Percentiles rank a stretch among this genome's conserved stretches.
Conservation (phyloP, 768 basidiomycete genomes). For the Suillus weaverae region DNA sequence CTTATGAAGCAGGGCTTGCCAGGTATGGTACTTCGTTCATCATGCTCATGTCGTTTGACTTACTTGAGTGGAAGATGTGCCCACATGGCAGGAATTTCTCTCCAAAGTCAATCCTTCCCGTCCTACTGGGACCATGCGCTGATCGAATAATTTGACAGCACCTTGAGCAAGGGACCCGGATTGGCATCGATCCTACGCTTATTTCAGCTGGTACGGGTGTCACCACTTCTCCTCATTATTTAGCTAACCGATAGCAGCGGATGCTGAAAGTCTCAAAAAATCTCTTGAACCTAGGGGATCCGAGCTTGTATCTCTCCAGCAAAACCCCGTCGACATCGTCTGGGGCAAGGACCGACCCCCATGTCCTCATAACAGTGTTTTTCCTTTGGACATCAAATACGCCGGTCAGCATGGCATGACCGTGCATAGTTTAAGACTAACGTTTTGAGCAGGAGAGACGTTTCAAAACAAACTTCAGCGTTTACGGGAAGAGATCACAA, state of each 20-base stretch:
- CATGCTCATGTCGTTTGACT: slow-evolving; percentile 16
- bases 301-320: slow-evolving; percentile 58
- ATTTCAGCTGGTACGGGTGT: slow-evolving; percentile 55
- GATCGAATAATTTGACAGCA: slow-evolving; percentile 40
- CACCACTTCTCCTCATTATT: background rate
- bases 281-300: slow-evolving; percentile 56
- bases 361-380: slow-evolving; percentile 66
- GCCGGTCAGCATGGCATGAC: slow-evolving; percentile 46
- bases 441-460: slow-evolving; percentile 48
- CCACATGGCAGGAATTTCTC: slow-evolving; percentile 88
- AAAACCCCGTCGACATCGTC: slow-evolving; percentile 78
- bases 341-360: slow-evolving; percentile 71
- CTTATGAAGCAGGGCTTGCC: slow-evolving; percentile 91
- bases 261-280: slow-evolving; percentile 63
- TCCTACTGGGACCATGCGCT: slow-evolving; percentile 5
- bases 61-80: slow-evolving; percentile 57
- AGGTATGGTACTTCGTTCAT: slow-evolving; percentile 41
- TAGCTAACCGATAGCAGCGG: slow-evolving; percentile 40
- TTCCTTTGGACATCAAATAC: slow-evolving; percentile 72
- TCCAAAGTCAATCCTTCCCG: slow-evolving; percentile 50
- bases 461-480: slow-evolving; percentile 65
- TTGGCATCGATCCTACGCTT: slow-evolving; percentile 83
- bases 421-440: background rate
- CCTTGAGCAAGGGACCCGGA: slow-evolving; percentile 56
- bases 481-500: slow-evolving; percentile 65